phyloP scores from a whole-genome alignment of 768 basidiomycete genomes.

The Psilocybe cubensis region DNA sequence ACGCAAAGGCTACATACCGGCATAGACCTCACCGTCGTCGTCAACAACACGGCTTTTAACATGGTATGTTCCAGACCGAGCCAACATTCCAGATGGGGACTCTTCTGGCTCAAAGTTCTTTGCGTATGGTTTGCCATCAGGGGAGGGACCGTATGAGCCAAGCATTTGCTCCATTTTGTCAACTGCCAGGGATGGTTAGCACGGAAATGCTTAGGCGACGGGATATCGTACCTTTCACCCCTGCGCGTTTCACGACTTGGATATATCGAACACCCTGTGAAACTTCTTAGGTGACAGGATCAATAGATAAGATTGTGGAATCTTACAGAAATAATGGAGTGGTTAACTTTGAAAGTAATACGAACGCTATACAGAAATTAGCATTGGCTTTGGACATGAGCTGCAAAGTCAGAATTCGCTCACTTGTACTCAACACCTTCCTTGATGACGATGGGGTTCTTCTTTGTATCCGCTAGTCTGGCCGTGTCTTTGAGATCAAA shows the following conservation, averaged over 20 bases:
- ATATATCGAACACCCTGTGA: constrained; percentile 80
- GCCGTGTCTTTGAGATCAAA: constrained; percentile 66
- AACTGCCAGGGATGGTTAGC: constrained; percentile 49
- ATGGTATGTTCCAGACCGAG: constrained; percentile 76
- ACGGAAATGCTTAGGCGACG: neutral
- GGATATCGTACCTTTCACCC: constrained; percentile 61
- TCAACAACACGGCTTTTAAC: constrained; percentile 87
- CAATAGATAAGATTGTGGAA: constrained; percentile 14
- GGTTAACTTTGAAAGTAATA: constrained; percentile 86
- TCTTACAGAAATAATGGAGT: constrained; percentile 82
- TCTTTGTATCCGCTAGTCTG: constrained; percentile 60
- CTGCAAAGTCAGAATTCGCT: constrained; percentile 20
- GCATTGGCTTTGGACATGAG: neutral
- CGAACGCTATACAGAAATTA: constrained; percentile 56
- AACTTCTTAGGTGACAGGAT: constrained; percentile 4
- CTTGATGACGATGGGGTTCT: constrained; percentile 79
- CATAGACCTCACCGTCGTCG: constrained; percentile 82
- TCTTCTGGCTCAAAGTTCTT: constrained; percentile 80
- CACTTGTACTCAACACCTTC: constrained; percentile 92
- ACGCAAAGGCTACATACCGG: constrained; percentile 53
- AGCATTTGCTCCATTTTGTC: constrained; percentile 95
- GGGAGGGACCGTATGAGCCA: constrained; percentile 85
- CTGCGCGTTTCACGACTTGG: constrained; percentile 84
- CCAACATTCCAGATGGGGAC: constrained; percentile 78
- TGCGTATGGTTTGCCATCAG: constrained; percentile 63